Evolutionary conservation across 345 rosid species (phyloP).

Genomic region (Arabidopsis arenosa): DNA sequence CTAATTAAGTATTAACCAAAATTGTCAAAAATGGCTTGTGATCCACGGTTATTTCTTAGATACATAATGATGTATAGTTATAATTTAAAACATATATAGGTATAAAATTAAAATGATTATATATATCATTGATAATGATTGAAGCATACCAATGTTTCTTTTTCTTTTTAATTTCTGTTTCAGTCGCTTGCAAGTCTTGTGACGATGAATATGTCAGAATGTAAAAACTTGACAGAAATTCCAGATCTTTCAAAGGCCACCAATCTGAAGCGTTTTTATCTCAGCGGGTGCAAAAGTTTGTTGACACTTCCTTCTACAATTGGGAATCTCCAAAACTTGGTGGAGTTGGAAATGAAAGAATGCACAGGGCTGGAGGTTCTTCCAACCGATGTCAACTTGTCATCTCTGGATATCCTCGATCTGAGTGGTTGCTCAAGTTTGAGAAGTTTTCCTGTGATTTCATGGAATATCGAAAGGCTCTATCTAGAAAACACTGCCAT

Average conservation of each 20-base stretch:
- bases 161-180: not conserved
- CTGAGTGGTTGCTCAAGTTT: slow-evolving; percentile 18
- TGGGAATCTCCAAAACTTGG: not conserved
- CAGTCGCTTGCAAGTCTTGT: slow-evolving; percentile 1
- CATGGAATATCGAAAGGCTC: not conserved
- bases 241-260: slow-evolving; percentile 32
- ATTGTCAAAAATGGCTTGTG: too few species aligned
- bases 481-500: slow-evolving; percentile 21
- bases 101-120: too few species aligned
- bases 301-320: not conserved
- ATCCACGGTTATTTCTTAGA: too few species aligned
- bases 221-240: slow-evolving; percentile 8
- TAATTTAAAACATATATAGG: too few species aligned
- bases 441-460: slow-evolving; percentile 20
- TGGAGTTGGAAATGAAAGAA: not conserved
- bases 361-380: slow-evolving; percentile 2
- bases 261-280: not conserved
- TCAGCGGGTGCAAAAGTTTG: slow-evolving; percentile 9
- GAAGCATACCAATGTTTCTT: not conserved
- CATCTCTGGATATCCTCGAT: not conserved
- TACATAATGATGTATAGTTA: too few species aligned
- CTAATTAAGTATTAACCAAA: too few species aligned
- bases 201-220: not conserved
- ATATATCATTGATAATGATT: too few species aligned
- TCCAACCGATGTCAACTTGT: slow-evolving; percentile 5